Conservation (phyloP, 805 yeast genomes). For the Lachancea sp. region DNA sequence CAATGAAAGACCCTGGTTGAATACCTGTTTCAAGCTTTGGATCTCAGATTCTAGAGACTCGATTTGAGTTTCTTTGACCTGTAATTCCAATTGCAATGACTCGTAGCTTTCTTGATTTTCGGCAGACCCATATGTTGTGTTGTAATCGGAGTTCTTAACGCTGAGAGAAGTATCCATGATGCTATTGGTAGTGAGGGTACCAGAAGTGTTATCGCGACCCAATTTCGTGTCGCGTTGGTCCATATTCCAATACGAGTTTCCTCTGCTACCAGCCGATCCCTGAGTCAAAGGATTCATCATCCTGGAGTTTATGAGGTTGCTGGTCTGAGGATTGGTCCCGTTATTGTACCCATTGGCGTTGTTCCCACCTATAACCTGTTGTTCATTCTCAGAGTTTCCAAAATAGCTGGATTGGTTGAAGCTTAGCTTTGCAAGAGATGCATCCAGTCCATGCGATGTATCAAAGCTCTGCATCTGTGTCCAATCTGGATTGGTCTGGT, state of each 20-base stretch:
- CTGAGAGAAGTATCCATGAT: slow-evolving; percentile 9
- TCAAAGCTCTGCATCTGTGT: slow-evolving; percentile 1
- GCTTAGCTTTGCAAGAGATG: slow-evolving; percentile 6
- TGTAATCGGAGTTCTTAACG: slow-evolving; percentile 9
- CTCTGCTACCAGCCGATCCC: slow-evolving; percentile 3
- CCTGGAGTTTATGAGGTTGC: neutral
- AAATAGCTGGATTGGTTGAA: slow-evolving; percentile 4
- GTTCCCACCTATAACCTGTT: slow-evolving; percentile 5
- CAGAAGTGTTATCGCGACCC: slow-evolving; percentile 4
- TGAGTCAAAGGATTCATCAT: neutral
- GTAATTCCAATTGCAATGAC: slow-evolving; percentile 43
- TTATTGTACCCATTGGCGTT: neutral
- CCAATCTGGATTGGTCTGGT: slow-evolving; percentile 3
- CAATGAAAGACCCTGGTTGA: slow-evolving; percentile 34
- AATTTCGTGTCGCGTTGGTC: slow-evolving; percentile 6
- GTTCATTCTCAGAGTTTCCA: neutral
- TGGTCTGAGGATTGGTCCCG: neutral
- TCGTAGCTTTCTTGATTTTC: slow-evolving; percentile 26
- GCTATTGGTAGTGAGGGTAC: slow-evolving; percentile 6
- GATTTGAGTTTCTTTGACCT: slow-evolving; percentile 48
- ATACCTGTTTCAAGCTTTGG: slow-evolving; percentile 29
- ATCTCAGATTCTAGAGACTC: slow-evolving; percentile 42
- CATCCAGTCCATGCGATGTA: slow-evolving; percentile 3
- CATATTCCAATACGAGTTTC: slow-evolving; percentile 2
- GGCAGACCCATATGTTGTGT: slow-evolving; percentile 9